Evolutionary conservation across 1,284 basidiomycete species (phyloP), one percentile per base, ranked within the genome.

Genomic region (Boletellus deceptivus): DNA sequence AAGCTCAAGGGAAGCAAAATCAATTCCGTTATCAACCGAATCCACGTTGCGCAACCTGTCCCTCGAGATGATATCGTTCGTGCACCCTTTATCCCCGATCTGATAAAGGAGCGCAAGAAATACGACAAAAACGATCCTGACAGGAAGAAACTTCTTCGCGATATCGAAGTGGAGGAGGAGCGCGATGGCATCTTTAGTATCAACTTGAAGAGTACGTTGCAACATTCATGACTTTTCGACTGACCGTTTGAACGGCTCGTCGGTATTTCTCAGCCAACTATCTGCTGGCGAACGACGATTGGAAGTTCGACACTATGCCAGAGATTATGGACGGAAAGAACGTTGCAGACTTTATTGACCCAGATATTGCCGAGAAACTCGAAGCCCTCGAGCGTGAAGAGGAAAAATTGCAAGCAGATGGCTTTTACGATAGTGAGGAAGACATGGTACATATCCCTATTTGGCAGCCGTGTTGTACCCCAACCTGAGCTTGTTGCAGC

Each of bases 261-360:
- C 48, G 35, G 24, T 36, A 24, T 43, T 48, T 39, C 52, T 18
- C 71, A 94, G 93, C 92, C 78, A 82, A 92, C 68, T 99, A 98
- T 75, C 60, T 98, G 29, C 85, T 99, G 49, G 80, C 84, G 37
- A 87, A 98, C 67, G 86, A 91, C 45, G 88, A 92, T 48, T 99
- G 96, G 96, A 99, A 98, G 75, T 80, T 87, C 75, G 96, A 99
- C 68, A 80, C 84, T 59, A 91, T 99, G 22, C 97, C 96, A 25
- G 97, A 99, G 73, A 91, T 99, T 65, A 85, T 93, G 84, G 84
- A 98, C 59, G 97, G 96, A 73, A 98, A 98, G 83, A 99, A 99
- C 75, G 76, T 99, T 50, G 95, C 95, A 36, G 96, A 99, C 78
- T 99, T 99, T 63, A 91, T 99, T 72, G 97, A 99, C 70, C 91